These are phyloP conservation scores for Neovahlkampfia damariscottae DNA, from an alignment of 78 protist genomes.

Conservation along the genomic window DNA sequence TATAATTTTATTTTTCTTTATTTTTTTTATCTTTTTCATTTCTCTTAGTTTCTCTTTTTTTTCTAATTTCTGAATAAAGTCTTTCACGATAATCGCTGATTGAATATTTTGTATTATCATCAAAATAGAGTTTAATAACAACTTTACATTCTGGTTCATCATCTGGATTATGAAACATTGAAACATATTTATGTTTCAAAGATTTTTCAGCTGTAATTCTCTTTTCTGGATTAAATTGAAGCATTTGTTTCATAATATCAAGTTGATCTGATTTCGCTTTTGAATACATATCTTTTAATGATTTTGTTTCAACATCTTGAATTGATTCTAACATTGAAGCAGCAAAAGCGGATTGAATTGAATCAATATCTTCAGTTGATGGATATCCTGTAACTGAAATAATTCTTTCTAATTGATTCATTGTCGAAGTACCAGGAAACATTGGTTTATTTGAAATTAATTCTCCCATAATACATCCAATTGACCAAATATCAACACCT, in stretches of 20 bases:
- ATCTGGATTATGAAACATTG: constrained; percentile 64
- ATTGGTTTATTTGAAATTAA: constrained; percentile 83
- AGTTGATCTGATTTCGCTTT: constrained; percentile 82
- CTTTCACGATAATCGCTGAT: constrained; percentile 43
- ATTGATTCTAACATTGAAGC: constrained; percentile 70
- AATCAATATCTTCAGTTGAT: constrained; percentile 65
- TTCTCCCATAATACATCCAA: constrained; percentile 96
- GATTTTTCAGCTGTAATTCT: constrained; percentile 88
- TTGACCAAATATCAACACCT: constrained; percentile 77
- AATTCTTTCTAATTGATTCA: constrained; percentile 87
- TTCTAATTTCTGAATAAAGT: constrained; percentile 35
- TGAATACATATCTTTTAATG: constrained; percentile 60
- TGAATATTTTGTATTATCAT: constrained; percentile 64
- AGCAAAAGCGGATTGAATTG: constrained; percentile 70
- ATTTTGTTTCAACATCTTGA: constrained; percentile 32
- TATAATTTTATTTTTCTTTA: no score
- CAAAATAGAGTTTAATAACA: constrained; percentile 41
- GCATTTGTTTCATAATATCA: constrained; percentile 68
- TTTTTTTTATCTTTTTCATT: neutral
- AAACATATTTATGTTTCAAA: constrained; percentile 75
- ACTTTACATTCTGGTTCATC: constrained; percentile 31
- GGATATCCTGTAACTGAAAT: constrained; percentile 79
- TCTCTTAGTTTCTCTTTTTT: constrained; percentile 38
- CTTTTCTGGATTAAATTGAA: constrained; percentile 86
- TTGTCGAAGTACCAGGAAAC: constrained; percentile 92